Conservation (phyloP, 2,329 filamentous ascomycete species). For the Clarireedia homoeocarpa region DNA sequence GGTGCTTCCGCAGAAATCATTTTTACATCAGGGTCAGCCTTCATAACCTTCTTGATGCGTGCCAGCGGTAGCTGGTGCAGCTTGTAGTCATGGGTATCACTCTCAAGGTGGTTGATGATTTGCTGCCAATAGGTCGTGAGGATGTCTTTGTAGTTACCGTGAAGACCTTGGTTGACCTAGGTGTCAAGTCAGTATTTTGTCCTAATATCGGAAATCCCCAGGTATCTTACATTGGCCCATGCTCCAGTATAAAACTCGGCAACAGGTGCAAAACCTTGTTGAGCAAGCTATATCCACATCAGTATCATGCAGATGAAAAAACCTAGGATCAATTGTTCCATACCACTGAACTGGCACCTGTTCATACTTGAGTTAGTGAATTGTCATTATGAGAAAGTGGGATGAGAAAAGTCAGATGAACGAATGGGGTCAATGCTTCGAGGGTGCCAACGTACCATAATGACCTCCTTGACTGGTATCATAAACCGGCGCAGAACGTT, state of each 20-base stretch:
- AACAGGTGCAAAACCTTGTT: conserved; percentile 79
- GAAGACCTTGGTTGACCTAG: conserved; percentile 90
- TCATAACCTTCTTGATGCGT: conserved; percentile 99
- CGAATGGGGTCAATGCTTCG: not conserved
- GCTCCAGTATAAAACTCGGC: conserved; percentile 87
- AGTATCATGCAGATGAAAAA: conserved; percentile 15
- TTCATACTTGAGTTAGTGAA: conserved; percentile 22
- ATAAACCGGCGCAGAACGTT: conserved; percentile 45
- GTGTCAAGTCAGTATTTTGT: conserved; percentile 18
- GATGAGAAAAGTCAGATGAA: not conserved
- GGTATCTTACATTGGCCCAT: conserved; percentile 76
- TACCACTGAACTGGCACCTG: conserved; percentile 64
- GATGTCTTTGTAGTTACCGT: conserved; percentile 90
- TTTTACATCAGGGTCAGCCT: conserved; percentile 97
- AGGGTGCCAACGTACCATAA: conserved; percentile 51
- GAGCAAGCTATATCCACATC: conserved; percentile 57
- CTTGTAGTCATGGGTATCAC: conserved; percentile 96
- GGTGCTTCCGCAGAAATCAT: conserved; percentile 99
- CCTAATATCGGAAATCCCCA: conserved; percentile 1
- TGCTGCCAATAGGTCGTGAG: conserved; percentile 99
- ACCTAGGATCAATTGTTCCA: conserved; percentile 27
- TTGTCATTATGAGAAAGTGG: conserved; percentile 3
- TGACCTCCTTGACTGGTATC: conserved; percentile 68
- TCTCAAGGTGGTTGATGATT: conserved; percentile 91
- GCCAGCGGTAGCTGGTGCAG: conserved; percentile 92